phyloP scores from a whole-genome alignment of 169 alveolate genomes.

The Cryptosporidium viatorum region DNA sequence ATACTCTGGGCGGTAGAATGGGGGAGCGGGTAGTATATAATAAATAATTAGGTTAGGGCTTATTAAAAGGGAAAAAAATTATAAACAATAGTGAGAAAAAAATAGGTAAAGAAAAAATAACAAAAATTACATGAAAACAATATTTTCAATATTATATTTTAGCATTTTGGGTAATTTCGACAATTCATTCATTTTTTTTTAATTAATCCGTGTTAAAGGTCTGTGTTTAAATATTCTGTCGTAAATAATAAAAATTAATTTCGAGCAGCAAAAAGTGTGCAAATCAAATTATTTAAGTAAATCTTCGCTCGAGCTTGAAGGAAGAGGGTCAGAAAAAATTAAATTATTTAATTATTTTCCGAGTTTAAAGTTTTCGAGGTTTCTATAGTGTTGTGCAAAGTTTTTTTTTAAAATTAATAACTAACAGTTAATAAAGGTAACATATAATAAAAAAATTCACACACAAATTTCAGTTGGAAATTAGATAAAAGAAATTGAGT shows the following conservation, averaged over 20 bases:
- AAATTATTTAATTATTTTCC: not conserved
- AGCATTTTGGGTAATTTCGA: not conserved
- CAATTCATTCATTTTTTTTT: not conserved
- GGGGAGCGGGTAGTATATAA: not conserved
- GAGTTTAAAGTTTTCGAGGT: conserved; percentile 9
- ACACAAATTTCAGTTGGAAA: not conserved
- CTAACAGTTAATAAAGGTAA: not conserved
- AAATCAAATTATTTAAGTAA: not conserved
- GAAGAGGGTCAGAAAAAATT: conserved; percentile 6
- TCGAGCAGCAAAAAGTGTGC: conserved; percentile 13
- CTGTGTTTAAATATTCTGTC: not conserved
- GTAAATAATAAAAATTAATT: not conserved
- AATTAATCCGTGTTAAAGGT: not conserved
- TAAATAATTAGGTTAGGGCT: conserved; percentile 13
- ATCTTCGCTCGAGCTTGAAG: conserved; percentile 12
- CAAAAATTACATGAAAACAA: not conserved
- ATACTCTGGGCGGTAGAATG: not conserved
- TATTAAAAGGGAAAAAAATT: not conserved
- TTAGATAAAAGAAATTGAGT: not conserved
- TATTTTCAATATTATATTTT: not conserved
- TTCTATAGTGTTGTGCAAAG: not conserved
- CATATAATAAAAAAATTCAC: not conserved
- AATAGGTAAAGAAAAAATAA: not conserved
- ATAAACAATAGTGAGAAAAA: not conserved
- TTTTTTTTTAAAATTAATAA: not conserved